Base-by-base conservation (phyloP, 495 filamentous ascomycete species). In the Stereocaulon alpinum region DNA sequence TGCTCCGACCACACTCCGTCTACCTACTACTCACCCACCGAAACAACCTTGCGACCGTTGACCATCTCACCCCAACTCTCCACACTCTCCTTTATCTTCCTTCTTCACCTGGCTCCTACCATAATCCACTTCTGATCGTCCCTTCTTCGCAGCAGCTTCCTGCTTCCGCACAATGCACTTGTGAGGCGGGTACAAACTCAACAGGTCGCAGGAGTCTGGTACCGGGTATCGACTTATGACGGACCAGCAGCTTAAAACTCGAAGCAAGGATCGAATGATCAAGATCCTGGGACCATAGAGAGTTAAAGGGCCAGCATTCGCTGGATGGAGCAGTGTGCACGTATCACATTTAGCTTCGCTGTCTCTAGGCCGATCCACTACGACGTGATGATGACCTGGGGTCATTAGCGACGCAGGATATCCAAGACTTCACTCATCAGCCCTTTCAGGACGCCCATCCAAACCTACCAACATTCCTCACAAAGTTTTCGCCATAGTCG, bases 311-410 rank as follows among this genome's bases (percentile, higher is more conserved):
- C 49, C 49, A 52, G 49, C 49, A 37, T 52, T 52, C 20, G 49
- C 49, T 52, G 49, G 49, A 27, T 52, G 49, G 15, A 37, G 49
- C 49, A 50, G 47, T 52, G 49, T 52, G 49, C 49, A 52, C 49
- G 3, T 52, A 29, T 29, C 49, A 37, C 30, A n/a, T 32, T 29
- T 32, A 17, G 34, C 34, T 52, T 52, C n/a, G 27, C 29, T 48
- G 37, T 42, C 47, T 32, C 56, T 18, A 29, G 22, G 56, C 45
- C 56, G 56, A 40, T 52, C 44, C 14, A 50, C 37, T 45, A 50
- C 24, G 24, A 22, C 2, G 34, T 51, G 34, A 59, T 40, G 44
- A 17, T 34, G 45, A 59, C 17, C 45, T 24, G 27, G 45, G n/a
- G 47, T 41, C 56, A 29, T 20, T 59, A 22, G 22, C 12, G 40